Conservation (phyloP, 768 basidiomycete genomes). For the Mrakia gelida region DNA sequence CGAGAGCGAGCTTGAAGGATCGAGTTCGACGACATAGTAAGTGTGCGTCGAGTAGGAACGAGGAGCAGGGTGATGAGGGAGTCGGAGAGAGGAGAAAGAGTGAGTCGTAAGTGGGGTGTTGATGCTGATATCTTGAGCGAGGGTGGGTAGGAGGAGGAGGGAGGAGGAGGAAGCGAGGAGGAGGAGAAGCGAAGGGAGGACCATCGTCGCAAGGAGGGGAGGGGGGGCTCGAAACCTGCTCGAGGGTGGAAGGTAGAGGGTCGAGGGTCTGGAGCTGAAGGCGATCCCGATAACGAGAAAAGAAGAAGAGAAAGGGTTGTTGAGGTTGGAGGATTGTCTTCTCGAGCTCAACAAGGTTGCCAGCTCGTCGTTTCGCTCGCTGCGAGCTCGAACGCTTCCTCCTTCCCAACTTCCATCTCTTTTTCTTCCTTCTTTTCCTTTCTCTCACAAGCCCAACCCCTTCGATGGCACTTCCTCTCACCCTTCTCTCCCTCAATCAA, state of each 20-base stretch:
- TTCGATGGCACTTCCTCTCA: too few relatives aligned
- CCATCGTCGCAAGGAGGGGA: background rate
- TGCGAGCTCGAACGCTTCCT: too few relatives aligned
- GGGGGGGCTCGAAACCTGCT: background rate
- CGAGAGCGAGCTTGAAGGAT: constrained; percentile 49
- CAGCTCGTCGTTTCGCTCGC: too few relatives aligned
- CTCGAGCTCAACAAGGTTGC: too few relatives aligned
- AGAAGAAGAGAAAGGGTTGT: too few relatives aligned
- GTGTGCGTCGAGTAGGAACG: constrained; percentile 51
- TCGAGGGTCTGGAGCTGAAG: background rate
- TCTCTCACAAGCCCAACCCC: too few relatives aligned
- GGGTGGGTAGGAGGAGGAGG: background rate
- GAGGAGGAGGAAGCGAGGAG: background rate
- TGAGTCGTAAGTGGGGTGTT: background rate
- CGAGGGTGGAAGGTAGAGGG: background rate
- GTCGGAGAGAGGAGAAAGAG: background rate
- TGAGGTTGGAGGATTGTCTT: too few relatives aligned
- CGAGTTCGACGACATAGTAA: constrained; percentile 62
- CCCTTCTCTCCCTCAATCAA: too few relatives aligned
- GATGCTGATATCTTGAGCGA: background rate
- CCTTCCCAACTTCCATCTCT: too few relatives aligned
- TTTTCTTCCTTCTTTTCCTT: too few relatives aligned
- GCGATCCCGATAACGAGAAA: too few relatives aligned
- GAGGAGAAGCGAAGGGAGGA: background rate
- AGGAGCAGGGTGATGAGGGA: constrained; percentile 30